These are phyloP conservation scores for Rutstroemia sp. DNA, from an alignment of 2,329 filamentous ascomycete genomes.

Conservation along the genomic window DNA sequence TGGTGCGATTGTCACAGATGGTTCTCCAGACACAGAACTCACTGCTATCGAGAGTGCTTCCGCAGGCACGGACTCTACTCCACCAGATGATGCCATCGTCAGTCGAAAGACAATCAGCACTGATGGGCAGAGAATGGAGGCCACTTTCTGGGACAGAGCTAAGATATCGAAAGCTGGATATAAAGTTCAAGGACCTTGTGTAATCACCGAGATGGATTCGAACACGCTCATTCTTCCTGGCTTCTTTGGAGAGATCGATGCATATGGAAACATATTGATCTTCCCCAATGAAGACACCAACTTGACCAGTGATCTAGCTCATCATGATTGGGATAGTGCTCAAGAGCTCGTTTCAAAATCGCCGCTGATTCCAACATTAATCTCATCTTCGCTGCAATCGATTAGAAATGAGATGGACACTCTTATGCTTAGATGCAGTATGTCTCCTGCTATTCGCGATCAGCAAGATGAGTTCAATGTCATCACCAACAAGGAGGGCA, in stretches of 20 bases:
- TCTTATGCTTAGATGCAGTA: background rate
- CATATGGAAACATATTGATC: slow-evolving; percentile 1
- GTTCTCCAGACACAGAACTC: background rate
- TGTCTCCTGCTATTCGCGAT: slow-evolving; percentile 3
- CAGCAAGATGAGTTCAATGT: slow-evolving; percentile 7
- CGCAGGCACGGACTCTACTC: background rate
- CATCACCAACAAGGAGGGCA: slow-evolving; percentile 1
- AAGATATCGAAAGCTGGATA: slow-evolving; percentile 2
- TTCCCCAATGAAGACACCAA: background rate
- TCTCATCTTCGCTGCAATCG: slow-evolving; percentile 4
- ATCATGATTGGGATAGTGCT: background rate
- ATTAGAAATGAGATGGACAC: slow-evolving; percentile 8
- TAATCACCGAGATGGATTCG: slow-evolving; percentile 3
- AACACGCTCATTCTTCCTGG: slow-evolving; percentile 4
- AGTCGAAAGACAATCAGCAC: slow-evolving; percentile 1
- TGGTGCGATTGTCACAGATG: background rate
- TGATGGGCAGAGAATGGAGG: background rate
- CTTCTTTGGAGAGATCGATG: background rate
- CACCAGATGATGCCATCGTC: slow-evolving; percentile 1
- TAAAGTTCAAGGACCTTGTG: slow-evolving; percentile 1
- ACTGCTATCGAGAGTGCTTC: background rate
- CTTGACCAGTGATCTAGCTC: background rate
- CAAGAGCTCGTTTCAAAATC: background rate
- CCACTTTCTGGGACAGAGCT: background rate
- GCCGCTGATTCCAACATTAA: slow-evolving; percentile 1